These are phyloP conservation scores for Sclerotinia borealis DNA, from an alignment of 2,329 filamentous ascomycete species.

Conservation along the genomic window DNA sequence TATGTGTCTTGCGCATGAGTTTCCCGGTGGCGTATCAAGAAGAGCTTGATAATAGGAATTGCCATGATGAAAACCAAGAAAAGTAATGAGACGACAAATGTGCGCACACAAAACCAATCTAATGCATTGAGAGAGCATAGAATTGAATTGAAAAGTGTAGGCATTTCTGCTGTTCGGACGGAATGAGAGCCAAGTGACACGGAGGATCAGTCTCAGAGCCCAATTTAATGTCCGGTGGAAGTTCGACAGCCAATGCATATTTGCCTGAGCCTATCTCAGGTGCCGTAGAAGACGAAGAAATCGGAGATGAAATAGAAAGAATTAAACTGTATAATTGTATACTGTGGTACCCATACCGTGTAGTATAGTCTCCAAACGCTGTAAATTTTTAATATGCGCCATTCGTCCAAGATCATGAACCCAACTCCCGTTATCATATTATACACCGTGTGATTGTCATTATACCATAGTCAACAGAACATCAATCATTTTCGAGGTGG, in stretches of 20 bases:
- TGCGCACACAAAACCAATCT: conserved; percentile 10
- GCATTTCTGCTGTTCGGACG: conserved; percentile 35
- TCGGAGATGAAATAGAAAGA: background rate
- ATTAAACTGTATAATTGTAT: background rate
- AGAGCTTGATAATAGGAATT: background rate
- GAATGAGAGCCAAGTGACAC: conserved; percentile 41
- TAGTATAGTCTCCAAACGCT: background rate
- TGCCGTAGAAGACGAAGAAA: background rate
- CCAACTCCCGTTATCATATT: background rate
- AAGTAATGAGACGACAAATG: background rate
- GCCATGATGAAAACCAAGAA: background rate
- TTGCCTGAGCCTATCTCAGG: background rate
- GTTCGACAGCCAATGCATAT: background rate
- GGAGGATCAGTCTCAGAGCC: conserved; percentile 33
- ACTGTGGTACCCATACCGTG: background rate
- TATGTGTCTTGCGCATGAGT: background rate
- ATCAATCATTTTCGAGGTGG: conserved; percentile 21
- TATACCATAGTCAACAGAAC: background rate
- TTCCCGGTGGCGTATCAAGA: background rate
- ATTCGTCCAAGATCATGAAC: background rate
- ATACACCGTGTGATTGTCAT: background rate
- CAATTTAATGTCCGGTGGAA: conserved; percentile 36
- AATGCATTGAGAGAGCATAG: conserved; percentile 18
- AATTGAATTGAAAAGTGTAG: conserved; percentile 14
- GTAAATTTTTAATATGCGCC: background rate